Percentiles rank a stretch among this genome's conserved stretches.
These are phyloP conservation scores for Lepidium sativum DNA, from an alignment of 345 rosid genomes.

Conservation along the genomic window DNA sequence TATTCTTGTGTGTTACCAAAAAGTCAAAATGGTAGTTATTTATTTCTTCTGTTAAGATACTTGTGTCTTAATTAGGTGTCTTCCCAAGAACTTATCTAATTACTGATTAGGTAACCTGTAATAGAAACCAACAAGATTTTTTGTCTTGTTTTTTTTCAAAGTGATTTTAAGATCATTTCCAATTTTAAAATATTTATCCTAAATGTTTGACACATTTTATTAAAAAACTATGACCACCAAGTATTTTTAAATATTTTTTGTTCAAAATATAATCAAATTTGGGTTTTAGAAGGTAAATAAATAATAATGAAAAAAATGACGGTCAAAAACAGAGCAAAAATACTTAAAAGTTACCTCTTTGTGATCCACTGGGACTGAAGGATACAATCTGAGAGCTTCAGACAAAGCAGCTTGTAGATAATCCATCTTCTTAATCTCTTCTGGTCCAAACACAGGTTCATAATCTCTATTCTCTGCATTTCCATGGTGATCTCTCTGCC, in stretches of 20 bases:
- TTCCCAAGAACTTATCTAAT: conserved; percentile 21
- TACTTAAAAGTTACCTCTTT: conserved; percentile 63
- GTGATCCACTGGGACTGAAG: conserved; percentile 95
- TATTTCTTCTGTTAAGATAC: neutral
- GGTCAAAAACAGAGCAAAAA: neutral
- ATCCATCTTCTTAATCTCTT: conserved; percentile 96
- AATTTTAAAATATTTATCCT: neutral
- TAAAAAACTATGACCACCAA: neutral
- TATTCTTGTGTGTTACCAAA: conserved; percentile 19
- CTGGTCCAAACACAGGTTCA: conserved; percentile 41
- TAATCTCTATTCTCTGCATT: conserved; percentile 12
- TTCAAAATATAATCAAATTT: neutral
- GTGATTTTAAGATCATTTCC: neutral
- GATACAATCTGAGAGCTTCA: conserved; percentile 84
- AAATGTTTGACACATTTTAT: neutral
- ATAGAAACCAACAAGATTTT: neutral
- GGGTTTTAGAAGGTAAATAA: neutral
- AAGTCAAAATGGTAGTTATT: conserved; percentile 1
- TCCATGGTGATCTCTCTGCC: conserved; percentile 29
- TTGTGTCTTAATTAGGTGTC: neutral
- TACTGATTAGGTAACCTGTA: conserved; percentile 25
- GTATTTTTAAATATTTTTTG: neutral
- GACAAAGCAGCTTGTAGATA: conserved; percentile 91
- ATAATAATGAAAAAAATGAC: too few species aligned
- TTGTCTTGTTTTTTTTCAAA: neutral